Base-by-base conservation (phyloP, 139 green algal genomes). In the Closterium sp. region DNA sequence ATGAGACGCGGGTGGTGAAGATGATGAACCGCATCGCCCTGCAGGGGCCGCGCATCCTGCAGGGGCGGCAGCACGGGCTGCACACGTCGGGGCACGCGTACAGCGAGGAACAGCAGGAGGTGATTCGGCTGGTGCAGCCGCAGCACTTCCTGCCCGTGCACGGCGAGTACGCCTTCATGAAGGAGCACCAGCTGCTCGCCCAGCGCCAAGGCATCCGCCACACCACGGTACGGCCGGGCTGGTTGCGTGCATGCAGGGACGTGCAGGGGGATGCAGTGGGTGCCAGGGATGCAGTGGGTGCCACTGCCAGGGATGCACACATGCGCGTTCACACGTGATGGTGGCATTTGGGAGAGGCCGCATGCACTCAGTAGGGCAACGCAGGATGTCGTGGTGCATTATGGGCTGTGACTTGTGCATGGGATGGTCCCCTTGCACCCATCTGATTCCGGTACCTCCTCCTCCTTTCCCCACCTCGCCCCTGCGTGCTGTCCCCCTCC, bases 91-190 rank as follows among this genome's bases (percentile, higher is more conserved):
- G 95, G 9, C 96, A 97, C 88, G 96, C 95, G 32, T 96, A 97
- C 92, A 95, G 97, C 86, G 97, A 96, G 92, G 95, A 97, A 95
- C 93, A 96, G 94, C 88, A 96, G 93, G 98, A 99, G 96, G 94
- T 99, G 38, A 92, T 99, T 89, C 94, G 96, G 19, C 94, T 97
- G 24, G 96, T 99, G 17, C 97, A 98, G 93, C 98, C 98, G 24
- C 97, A 99, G 95, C 97, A 99, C 96, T 99, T 99, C 92, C 94
- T 99, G 91, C 98, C 98, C 0, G 97, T 99, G 85, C 98, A 99
- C 91, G 98, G 98, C 1, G 98, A 99, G 97, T 99, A 98, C 93
- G 94, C 97, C 13, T 99, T 99, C 95, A 96, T 99, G 86, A 97
- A 96, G 79, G 97, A 97, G 87, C 98, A 99, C 94, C 97, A 98